Percentiles rank a stretch among this genome's conserved stretches.
Evolutionary conservation across 2,329 filamentous ascomycete genomes (phyloP).

Genomic region (Diaporthe sp.): DNA sequence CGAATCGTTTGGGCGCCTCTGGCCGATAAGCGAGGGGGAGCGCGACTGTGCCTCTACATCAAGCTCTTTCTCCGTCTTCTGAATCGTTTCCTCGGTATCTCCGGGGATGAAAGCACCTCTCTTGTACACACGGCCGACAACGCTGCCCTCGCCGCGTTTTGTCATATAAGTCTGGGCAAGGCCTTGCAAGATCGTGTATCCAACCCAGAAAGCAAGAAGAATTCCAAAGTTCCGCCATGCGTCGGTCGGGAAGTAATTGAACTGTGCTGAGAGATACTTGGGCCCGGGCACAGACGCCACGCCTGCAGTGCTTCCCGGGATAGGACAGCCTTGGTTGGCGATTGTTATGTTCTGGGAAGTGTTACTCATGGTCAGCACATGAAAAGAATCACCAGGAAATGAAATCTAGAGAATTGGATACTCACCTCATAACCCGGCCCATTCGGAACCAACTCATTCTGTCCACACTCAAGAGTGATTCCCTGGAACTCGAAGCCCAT

Average conservation of each 20-base stretch:
- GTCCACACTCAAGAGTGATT: neutral
- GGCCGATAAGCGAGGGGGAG: neutral
- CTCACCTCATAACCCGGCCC: slow-evolving; percentile 1
- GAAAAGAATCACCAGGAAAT: too few relatives aligned
- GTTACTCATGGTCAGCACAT: neutral
- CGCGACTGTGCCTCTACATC: slow-evolving; percentile 16
- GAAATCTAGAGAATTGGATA: accelerated
- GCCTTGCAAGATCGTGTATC: neutral
- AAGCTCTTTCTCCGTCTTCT: neutral
- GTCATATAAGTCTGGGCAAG: neutral
- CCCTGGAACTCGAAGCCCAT: slow-evolving; percentile 1
- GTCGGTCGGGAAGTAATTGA: neutral
- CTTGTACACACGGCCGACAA: slow-evolving; percentile 1
- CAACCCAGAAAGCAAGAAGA: neutral
- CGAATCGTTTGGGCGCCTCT: neutral
- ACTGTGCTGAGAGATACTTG: neutral
- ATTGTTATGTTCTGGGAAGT: neutral
- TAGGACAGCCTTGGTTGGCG: slow-evolving; percentile 11
- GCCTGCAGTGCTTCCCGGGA: neutral
- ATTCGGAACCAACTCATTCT: neutral
- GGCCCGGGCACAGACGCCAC: neutral
- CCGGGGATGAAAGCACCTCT: neutral
- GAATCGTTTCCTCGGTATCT: neutral
- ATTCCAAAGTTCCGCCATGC: neutral
- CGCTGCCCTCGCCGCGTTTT: neutral